Evolutionary conservation across 805 yeast species (phyloP).

Genomic region (Myxozyma lipomycoides): DNA sequence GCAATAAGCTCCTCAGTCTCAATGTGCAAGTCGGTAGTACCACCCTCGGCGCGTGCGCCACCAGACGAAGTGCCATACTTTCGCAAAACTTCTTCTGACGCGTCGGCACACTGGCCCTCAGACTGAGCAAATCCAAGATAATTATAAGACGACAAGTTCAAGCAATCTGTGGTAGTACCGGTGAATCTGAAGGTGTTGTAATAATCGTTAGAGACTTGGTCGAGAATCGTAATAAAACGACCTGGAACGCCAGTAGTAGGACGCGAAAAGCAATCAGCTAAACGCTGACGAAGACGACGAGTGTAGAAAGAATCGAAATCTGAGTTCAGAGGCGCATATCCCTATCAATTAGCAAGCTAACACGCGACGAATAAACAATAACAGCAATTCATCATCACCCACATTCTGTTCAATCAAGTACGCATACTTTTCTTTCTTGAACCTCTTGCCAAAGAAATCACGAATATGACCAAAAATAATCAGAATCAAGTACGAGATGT

Average conservation of each 20-base stretch:
- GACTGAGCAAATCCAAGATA: conserved; percentile 97
- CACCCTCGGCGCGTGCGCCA: conserved; percentile 70
- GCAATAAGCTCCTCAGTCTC: conserved; percentile 77
- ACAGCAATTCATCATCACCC: conserved; percentile 1
- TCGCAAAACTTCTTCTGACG: conserved; percentile 59
- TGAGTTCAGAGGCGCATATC: conserved; percentile 93
- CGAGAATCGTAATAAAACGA: conserved; percentile 75
- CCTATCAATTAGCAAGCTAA: conserved; percentile 37
- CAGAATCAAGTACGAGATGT: conserved; percentile 75
- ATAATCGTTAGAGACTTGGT: conserved; percentile 65
- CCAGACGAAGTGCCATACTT: conserved; percentile 73
- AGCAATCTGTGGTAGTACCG: conserved; percentile 70
- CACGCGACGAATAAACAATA: neutral
- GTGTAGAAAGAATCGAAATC: conserved; percentile 92
- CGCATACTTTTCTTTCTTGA: conserved; percentile 60
- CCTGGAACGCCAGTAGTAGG: conserved; percentile 99
- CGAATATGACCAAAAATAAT: conserved; percentile 86
- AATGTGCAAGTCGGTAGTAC: conserved; percentile 69
- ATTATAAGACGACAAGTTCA: conserved; percentile 86
- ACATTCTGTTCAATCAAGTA: conserved; percentile 65
- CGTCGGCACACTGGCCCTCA: conserved; percentile 83
- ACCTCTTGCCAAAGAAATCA: conserved; percentile 78
- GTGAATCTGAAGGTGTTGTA: conserved; percentile 65
- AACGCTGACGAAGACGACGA: conserved; percentile 82
- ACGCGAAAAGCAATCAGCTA: conserved; percentile 92